Percentiles rank a stretch among this genome's conserved stretches.
Evolutionary conservation across 495 filamentous ascomycete species (phyloP).

Genomic region (Apodospora peruviana): DNA sequence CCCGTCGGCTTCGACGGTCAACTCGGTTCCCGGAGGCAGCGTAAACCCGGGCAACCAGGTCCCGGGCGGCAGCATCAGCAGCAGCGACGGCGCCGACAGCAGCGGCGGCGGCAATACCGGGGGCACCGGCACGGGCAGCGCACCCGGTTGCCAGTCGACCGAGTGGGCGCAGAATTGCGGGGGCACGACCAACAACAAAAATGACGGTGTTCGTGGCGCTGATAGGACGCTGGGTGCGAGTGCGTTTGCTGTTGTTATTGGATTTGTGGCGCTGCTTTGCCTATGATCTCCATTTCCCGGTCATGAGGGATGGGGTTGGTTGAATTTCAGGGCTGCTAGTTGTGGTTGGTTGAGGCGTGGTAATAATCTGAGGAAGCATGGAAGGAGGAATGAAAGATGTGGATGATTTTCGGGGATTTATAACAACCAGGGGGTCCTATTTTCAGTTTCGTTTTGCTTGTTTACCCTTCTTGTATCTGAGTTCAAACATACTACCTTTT

Average conservation of each 20-base stretch:
- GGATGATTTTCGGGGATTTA: too few relatives aligned
- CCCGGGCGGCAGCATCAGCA: constrained; percentile 17
- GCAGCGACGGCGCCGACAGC: constrained; percentile 2
- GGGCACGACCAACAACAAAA: constrained; percentile 16
- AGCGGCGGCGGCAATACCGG: constrained; percentile 4
- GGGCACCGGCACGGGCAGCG: constrained; percentile 11
- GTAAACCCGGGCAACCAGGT: constrained; percentile 23
- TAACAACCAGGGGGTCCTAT: too few relatives aligned
- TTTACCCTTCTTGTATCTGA: too few relatives aligned
- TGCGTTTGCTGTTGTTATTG: constrained; percentile 45
- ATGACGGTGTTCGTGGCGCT: constrained; percentile 25
- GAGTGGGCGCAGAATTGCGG: constrained; percentile 33
- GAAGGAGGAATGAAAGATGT: too few relatives aligned
- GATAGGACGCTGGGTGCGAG: constrained; percentile 40
- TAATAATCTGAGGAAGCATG: too few relatives aligned
- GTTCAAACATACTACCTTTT: too few relatives aligned
- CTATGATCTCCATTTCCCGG: constrained; percentile 19
- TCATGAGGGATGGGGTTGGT: neutral
- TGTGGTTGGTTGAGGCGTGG: neutral
- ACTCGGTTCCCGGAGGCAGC: constrained; percentile 31
- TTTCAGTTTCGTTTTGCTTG: too few relatives aligned
- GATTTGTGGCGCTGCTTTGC: constrained; percentile 39
- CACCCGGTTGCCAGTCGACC: neutral
- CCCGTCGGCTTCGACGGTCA: constrained; percentile 9
- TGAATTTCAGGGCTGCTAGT: neutral